These are phyloP conservation scores for Fimicolochytrium jonesii DNA, from an alignment of 192 early-diverging fungal genomes.

Conservation along the genomic window DNA sequence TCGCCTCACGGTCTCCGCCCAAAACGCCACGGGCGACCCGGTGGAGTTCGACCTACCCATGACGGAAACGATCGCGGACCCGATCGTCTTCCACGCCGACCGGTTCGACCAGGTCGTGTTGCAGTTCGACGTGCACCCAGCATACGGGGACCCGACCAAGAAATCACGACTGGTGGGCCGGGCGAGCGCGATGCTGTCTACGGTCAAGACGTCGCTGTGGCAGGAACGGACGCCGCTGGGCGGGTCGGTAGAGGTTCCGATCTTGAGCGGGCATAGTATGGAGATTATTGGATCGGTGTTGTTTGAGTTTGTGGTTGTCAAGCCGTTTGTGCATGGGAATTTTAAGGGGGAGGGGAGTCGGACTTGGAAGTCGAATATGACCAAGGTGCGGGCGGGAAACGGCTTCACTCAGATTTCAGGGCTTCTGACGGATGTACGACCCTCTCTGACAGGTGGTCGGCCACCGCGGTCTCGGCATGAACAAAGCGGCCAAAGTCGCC, in stretches of 20 bases:
- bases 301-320: conserved; percentile 61
- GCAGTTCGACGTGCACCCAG: conserved; percentile 55
- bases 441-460: conserved; percentile 68
- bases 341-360: conserved; percentile 47
- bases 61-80: conserved; percentile 46
- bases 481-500: conserved; percentile 43
- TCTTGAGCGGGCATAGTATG: conserved; percentile 44
- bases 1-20: conserved; percentile 51
- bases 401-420: background rate
- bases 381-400: conserved; percentile 35
- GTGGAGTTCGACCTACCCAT: conserved; percentile 53
- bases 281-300: conserved; percentile 53
- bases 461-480: conserved; percentile 87
- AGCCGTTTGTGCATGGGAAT: conserved; percentile 61
- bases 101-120: conserved; percentile 48
- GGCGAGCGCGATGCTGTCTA: conserved; percentile 52
- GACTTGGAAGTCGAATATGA: conserved; percentile 57
- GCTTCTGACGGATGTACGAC: background rate
- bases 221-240: conserved; percentile 39
- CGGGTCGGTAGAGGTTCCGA: conserved; percentile 56
- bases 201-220: conserved; percentile 41
- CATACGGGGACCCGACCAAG: conserved; percentile 42
- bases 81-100: conserved; percentile 50
- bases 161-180: conserved; percentile 45
- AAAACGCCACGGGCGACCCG: conserved; percentile 55